phyloP scores from a whole-genome alignment of 1,284 basidiomycete genomes.

The Ganoderma resinaceum region DNA sequence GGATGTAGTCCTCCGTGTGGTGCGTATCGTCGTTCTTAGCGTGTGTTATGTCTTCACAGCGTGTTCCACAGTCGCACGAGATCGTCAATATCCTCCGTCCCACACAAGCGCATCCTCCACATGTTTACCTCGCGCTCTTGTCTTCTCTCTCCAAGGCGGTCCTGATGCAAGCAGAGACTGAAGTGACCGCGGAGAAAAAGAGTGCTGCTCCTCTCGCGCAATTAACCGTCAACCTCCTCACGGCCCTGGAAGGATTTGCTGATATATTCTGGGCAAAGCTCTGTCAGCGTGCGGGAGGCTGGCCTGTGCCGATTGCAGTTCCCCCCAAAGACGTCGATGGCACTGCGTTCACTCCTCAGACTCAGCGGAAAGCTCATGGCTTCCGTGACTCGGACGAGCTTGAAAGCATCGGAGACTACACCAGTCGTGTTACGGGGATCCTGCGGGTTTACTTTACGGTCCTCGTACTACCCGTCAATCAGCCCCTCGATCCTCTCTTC shows the following conservation, averaged over 20 bases:
- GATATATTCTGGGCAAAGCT: constrained; percentile 87
- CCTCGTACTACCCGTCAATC: constrained; percentile 52
- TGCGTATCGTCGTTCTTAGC: constrained; percentile 47
- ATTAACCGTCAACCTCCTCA: constrained; percentile 76
- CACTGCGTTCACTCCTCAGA: constrained; percentile 57
- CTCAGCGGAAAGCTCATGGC: constrained; percentile 75
- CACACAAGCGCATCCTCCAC: constrained; percentile 46
- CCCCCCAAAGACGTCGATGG: constrained; percentile 56
- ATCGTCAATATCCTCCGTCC: constrained; percentile 61
- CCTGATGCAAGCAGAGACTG: constrained; percentile 92
- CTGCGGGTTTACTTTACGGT: constrained; percentile 91
- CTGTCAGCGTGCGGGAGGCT: constrained; percentile 80
- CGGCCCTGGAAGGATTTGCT: constrained; percentile 63
- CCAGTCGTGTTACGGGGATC: constrained; percentile 81
- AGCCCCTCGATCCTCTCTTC: constrained; percentile 58
- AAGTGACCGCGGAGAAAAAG: constrained; percentile 89
- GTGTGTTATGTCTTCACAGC: constrained; percentile 12
- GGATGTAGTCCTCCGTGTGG: constrained; percentile 73
- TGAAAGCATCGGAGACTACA: constrained; percentile 64
- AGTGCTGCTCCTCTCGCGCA: constrained; percentile 87
- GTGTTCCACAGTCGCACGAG: constrained; percentile 60
- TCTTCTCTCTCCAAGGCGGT: constrained; percentile 91
- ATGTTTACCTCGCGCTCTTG: constrained; percentile 79
- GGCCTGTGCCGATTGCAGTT: constrained; percentile 66
- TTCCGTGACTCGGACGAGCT: constrained; percentile 59